Conservation (phyloP, 345 rosid genomes). For the Mercurialis annua region DNA sequence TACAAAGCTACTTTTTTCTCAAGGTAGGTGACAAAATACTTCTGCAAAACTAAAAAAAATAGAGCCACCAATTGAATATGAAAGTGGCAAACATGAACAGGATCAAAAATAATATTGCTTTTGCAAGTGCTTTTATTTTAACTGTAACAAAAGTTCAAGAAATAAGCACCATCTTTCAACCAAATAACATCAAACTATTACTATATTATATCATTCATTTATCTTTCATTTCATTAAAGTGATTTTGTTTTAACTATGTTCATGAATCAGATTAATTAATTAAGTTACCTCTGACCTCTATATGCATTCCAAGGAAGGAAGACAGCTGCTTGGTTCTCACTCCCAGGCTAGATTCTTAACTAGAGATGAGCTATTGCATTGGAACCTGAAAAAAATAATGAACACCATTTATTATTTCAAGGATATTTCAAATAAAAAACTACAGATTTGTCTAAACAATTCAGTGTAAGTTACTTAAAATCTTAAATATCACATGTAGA, state of each 20-base stretch:
- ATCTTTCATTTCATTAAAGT: background rate
- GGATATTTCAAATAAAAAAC: too few species aligned
- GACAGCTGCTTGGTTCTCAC: background rate
- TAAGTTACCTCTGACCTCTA: slow-evolving; percentile 13
- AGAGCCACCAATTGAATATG: background rate
- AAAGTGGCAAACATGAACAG: background rate
- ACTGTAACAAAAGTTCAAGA: too few species aligned
- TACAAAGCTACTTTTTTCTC: too few species aligned
- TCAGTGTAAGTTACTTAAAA: too few species aligned
- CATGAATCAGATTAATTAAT: too few species aligned
- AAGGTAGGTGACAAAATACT: background rate
- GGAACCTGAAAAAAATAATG: background rate
- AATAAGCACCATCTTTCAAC: too few species aligned
- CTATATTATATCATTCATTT: background rate
- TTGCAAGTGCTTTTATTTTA: too few species aligned
- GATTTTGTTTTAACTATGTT: too few species aligned
- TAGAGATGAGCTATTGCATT: background rate
- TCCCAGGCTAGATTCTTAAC: slow-evolving; percentile 1
- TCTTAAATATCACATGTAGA: too few species aligned
- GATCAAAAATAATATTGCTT: background rate
- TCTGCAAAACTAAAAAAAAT: background rate
- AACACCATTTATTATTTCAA: too few species aligned
- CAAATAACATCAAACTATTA: too few species aligned
- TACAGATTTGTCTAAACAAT: too few species aligned
- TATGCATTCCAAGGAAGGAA: background rate